These are phyloP conservation scores for Solioccasus polychromus DNA, from an alignment of 768 basidiomycete species.

Conservation along the genomic window DNA sequence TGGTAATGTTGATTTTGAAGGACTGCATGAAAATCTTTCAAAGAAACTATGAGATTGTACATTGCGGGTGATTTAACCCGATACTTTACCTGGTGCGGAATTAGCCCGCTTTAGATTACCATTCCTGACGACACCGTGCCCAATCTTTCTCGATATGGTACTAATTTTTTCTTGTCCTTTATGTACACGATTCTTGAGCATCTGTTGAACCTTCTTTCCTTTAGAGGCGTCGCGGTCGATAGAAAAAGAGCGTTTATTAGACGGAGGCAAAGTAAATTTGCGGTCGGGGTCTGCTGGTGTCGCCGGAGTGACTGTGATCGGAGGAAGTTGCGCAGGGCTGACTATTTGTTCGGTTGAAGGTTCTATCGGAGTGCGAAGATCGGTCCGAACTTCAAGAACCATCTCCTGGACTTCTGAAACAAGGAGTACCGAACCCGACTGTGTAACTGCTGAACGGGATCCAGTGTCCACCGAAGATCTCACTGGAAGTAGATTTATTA, in stretches of 20 bases:
- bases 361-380: slow-evolving; percentile 4
- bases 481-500: slow-evolving; percentile 16
- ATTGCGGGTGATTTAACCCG: not conserved
- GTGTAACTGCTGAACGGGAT: slow-evolving; percentile 27
- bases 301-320: slow-evolving; percentile 64
- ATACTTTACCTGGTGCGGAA: slow-evolving; percentile 64
- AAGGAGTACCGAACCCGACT: slow-evolving; percentile 9
- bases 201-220: slow-evolving; percentile 73
- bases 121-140: slow-evolving; percentile 60
- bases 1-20: slow-evolving; percentile 61
- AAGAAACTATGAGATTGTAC: not conserved
- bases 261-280: slow-evolving; percentile 18
- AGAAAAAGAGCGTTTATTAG: slow-evolving; percentile 27
- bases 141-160: slow-evolving; percentile 75
- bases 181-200: slow-evolving; percentile 70
- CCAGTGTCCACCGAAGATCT: slow-evolving; percentile 32
- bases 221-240: slow-evolving; percentile 46
- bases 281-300: slow-evolving; percentile 42
- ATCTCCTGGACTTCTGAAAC: slow-evolving; percentile 14
- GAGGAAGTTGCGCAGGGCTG: slow-evolving; percentile 9
- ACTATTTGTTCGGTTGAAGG: not conserved
- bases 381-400: slow-evolving; percentile 9
- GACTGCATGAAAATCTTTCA: slow-evolving; percentile 67
- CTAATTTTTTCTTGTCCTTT: slow-evolving; percentile 71
- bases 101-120: slow-evolving; percentile 55